Conservation (phyloP, 192 early-diverging fungal genomes). For the Lunasporangiospora selenospora region DNA sequence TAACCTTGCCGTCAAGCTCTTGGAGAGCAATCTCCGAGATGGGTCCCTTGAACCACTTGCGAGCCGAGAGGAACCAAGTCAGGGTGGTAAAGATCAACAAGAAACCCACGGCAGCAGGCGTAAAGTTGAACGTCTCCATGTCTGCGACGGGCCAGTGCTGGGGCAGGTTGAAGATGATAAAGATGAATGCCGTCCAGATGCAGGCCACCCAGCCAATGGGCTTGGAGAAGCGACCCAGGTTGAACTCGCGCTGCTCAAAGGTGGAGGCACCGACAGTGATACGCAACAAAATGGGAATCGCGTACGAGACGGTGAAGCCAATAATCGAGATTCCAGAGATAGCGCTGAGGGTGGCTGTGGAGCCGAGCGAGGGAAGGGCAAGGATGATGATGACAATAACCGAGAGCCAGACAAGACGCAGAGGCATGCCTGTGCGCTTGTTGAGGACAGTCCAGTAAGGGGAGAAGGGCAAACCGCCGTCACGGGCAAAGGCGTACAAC, state of each 20-base stretch:
- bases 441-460: slow-evolving; percentile 37
- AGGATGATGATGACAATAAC: slow-evolving; percentile 43
- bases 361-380: slow-evolving; percentile 48
- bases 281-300: slow-evolving; percentile 47
- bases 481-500: slow-evolving; percentile 60
- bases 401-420: slow-evolving; percentile 47
- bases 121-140: slow-evolving; percentile 48
- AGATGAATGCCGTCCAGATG: slow-evolving; percentile 53
- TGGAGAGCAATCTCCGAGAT: slow-evolving; percentile 40
- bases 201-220: slow-evolving; percentile 44
- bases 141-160: slow-evolving; percentile 44
- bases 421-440: slow-evolving; percentile 46
- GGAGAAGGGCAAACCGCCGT: slow-evolving; percentile 53
- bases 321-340: slow-evolving; percentile 53
- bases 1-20: slow-evolving; percentile 23
- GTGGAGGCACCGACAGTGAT: slow-evolving; percentile 41
- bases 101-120: slow-evolving; percentile 48
- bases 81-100: slow-evolving; percentile 41
- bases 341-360: slow-evolving; percentile 44
- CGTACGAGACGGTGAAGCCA: slow-evolving; percentile 48
- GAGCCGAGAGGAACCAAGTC: slow-evolving; percentile 48
- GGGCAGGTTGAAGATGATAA: slow-evolving; percentile 51
- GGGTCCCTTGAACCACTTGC: slow-evolving; percentile 50
- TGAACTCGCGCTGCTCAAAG: slow-evolving; percentile 51
- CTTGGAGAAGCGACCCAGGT: slow-evolving; percentile 47